phyloP scores from a whole-genome alignment of 1,284 basidiomycete species.

The Earliella scabrosa region DNA sequence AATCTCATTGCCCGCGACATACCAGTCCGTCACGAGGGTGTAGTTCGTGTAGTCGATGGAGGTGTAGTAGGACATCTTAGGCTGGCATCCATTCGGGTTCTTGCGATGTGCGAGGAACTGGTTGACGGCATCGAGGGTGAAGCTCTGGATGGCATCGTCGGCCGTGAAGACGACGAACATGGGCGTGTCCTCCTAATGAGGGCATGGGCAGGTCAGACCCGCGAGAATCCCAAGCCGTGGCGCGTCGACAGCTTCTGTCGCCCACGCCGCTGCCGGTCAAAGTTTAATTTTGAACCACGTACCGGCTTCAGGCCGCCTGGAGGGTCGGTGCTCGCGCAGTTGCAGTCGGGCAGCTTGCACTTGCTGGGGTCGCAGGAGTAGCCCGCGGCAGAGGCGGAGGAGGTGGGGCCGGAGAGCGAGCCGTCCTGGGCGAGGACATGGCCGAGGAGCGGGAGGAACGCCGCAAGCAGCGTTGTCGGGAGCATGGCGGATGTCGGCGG shows the following conservation, averaged over 20 bases:
- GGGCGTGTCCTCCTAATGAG: constrained; percentile 60
- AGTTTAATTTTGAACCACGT: constrained; percentile 33
- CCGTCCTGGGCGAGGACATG: constrained; percentile 54
- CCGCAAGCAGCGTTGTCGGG: constrained; percentile 39
- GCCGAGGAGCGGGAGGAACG: constrained; percentile 33
- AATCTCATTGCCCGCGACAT: constrained; percentile 84
- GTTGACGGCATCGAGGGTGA: constrained; percentile 73
- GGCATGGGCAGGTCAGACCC: background rate
- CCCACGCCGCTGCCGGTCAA: constrained; percentile 1
- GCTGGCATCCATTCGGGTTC: constrained; percentile 83
- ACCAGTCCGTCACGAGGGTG: constrained; percentile 85
- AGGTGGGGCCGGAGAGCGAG: constrained; percentile 49
- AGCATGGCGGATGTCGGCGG: constrained; percentile 33
- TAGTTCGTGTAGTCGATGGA: constrained; percentile 81
- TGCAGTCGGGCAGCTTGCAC: constrained; percentile 73
- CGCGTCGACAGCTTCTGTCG: constrained; percentile 6
- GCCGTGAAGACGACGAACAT: constrained; percentile 76
- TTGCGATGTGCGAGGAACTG: constrained; percentile 78
- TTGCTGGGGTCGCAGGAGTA: constrained; percentile 70
- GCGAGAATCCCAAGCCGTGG: background rate
- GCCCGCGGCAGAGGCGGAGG: constrained; percentile 54
- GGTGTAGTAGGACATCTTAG: constrained; percentile 78
- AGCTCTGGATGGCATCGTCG: constrained; percentile 76
- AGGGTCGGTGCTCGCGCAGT: constrained; percentile 73
- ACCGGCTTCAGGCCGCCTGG: constrained; percentile 72